Evolutionary conservation across 75 land plant species (phyloP), one percentile per base, ranked within the genome.

Genomic region (Pseudotsuga menziesii): DNA sequence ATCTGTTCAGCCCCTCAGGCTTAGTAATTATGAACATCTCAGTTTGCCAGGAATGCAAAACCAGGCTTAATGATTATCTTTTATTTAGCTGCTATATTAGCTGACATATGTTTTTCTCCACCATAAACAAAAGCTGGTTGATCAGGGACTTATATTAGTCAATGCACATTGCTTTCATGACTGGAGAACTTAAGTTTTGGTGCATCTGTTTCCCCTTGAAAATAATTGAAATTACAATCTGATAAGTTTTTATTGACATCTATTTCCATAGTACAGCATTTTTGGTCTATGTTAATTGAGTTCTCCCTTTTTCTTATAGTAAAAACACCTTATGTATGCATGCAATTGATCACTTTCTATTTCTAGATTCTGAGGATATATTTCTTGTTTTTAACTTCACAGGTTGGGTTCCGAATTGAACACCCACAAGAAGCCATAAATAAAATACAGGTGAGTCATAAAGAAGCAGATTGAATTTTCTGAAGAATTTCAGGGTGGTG

Each of bases 391-490:
- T 63, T 20, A 23, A 3, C 48, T 20, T 5, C 56, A 67, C 88
- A 97, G 99, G 98, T 97, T 77, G 99, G 99, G 5, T 76, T 94
- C 23, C 89, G 99, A 58, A 78, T 97, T 81, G 99, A 97, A 83
- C 99, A 97, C 86, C 99, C 99, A 59, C 99, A 97, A 77, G 93
- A 94, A 66, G 83, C 94, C 15, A 89, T 97, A 59, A 94, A 97
- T 74, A 86, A 84, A 77, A 89, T 97, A 57, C 99, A 94, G 94
- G 99, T 92, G 56, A 44, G 80, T 39, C 52, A 32, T 39, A 17
- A 63, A 67, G 48, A 67, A 67, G 44, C 48, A 36, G n/a, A 39
- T 67, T 67, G 19, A 6, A 63, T 17, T 29, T 9, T 66, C 44
- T 66, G 2, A 36, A 5, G 35, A 26, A 23, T 27, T 54, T 64